These are phyloP conservation scores for Astrephomene gubernaculifera DNA, from an alignment of 139 green algal genomes.

Conservation along the genomic window DNA sequence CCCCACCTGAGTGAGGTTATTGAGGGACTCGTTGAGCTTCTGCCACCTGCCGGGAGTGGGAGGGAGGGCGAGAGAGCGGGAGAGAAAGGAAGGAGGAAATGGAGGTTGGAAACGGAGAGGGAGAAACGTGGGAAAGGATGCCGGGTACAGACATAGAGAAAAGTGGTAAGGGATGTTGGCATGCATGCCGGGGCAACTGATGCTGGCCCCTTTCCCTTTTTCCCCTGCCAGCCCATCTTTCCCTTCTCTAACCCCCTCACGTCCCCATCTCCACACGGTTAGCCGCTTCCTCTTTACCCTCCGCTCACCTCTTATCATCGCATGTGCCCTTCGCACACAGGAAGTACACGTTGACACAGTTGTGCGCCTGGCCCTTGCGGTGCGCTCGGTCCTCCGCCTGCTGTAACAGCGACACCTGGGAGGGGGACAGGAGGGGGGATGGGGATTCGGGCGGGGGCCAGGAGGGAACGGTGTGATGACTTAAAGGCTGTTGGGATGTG, in stretches of 20 bases:
- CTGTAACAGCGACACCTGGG: slow-evolving; percentile 68
- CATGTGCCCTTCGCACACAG: slow-evolving; percentile 79
- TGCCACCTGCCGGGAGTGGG: slow-evolving; percentile 50
- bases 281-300: not conserved
- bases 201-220: too few species aligned
- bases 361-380: slow-evolving; percentile 76
- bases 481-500: too few species aligned
- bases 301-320: slow-evolving; percentile 70
- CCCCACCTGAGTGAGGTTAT: slow-evolving; percentile 34
- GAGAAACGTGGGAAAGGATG: not conserved
- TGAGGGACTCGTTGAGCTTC: slow-evolving; percentile 43
- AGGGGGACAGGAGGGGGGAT: not conserved
- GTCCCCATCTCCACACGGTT: not conserved
- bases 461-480: too few species aligned
- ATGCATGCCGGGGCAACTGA: too few species aligned
- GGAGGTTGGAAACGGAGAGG: not conserved
- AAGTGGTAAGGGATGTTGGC: too few species aligned
- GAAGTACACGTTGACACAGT: slow-evolving; percentile 92
- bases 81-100: not conserved
- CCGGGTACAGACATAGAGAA: too few species aligned
- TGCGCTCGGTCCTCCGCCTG: slow-evolving; percentile 94
- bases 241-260: too few species aligned
- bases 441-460: too few species aligned
- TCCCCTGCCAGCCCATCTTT: too few species aligned
- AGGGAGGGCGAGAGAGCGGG: not conserved